These are phyloP conservation scores for Talaromyces atroroseus DNA, from an alignment of 2,329 filamentous ascomycete genomes.

Conservation along the genomic window DNA sequence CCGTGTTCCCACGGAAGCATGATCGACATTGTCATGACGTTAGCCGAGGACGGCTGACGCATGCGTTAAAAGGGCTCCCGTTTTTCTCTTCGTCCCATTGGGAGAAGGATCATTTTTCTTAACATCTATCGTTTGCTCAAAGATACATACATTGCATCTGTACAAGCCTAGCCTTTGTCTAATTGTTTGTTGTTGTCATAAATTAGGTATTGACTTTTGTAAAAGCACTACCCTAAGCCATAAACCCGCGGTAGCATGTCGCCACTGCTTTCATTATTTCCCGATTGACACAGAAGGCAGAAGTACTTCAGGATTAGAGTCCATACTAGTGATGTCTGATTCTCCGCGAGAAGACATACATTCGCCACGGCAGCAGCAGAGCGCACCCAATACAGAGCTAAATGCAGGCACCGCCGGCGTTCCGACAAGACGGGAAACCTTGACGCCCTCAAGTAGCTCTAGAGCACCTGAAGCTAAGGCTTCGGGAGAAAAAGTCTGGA, in stretches of 20 bases:
- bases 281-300: not conserved
- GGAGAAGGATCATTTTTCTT: not conserved
- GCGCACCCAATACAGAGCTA: not conserved
- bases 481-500: slow-evolving; percentile 3
- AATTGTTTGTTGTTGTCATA: not conserved
- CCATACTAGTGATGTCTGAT: slow-evolving; percentile 2
- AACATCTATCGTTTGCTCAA: not conserved
- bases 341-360: not conserved
- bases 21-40: slow-evolving; percentile 2
- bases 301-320: not conserved
- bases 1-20: not conserved
- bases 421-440: not conserved
- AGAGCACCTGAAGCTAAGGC: not conserved
- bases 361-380: not conserved
- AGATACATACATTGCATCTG: not conserved
- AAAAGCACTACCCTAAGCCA: not conserved
- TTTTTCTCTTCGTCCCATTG: too few species aligned
- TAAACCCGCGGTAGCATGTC: not conserved
- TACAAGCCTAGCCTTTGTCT: not conserved
- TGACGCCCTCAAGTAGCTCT: not conserved
- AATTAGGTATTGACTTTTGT: too few species aligned
- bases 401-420: not conserved
- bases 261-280: not conserved
- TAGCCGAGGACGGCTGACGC: not conserved
- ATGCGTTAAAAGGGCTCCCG: not conserved